Percentiles rank a stretch among this genome's conserved stretches.
phyloP scores from a whole-genome alignment of 257 asterid species.

The Galeopsis tetrahit region DNA sequence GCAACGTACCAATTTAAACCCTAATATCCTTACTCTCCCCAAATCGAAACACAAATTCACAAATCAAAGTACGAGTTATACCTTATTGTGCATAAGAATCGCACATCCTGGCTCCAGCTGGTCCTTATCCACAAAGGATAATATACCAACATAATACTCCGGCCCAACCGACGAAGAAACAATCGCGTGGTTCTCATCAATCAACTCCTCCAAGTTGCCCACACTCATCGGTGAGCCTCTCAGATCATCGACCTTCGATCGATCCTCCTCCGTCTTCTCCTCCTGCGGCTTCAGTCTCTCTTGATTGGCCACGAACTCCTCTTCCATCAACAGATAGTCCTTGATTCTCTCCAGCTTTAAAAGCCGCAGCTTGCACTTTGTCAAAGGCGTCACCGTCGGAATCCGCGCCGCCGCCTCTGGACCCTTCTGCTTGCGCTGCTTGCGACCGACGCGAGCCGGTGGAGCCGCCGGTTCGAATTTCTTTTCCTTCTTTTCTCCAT shows the following conservation, averaged over 20 bases:
- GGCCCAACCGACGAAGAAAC: constrained; percentile 91
- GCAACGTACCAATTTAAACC: constrained; percentile 26
- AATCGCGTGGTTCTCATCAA: constrained; percentile 92
- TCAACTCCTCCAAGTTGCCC: constrained; percentile 88
- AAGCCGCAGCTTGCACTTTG: constrained; percentile 77
- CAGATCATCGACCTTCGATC: constrained; percentile 84
- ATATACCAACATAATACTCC: constrained; percentile 86
- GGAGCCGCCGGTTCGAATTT: constrained; percentile 91
- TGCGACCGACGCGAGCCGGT: constrained; percentile 91
- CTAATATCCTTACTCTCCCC: constrained; percentile 26
- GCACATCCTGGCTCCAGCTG: constrained; percentile 97
- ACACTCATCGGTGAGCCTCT: constrained; percentile 95
- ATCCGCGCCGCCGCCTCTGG: constrained; percentile 85
- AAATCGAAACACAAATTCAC: constrained; percentile 22
- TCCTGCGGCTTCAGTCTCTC: constrained; percentile 92
- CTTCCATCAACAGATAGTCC: constrained; percentile 85
- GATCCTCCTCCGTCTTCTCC: constrained; percentile 94
- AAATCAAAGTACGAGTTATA: constrained; percentile 7
- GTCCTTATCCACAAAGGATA: constrained; percentile 89
- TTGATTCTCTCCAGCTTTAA: constrained; percentile 77
- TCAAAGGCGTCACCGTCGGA: constrained; percentile 76
- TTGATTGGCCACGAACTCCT: constrained; percentile 91
- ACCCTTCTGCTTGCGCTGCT: constrained; percentile 90
- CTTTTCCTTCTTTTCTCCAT: constrained; percentile 85
- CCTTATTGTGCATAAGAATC: constrained; percentile 96